Base-by-base conservation (phyloP, 2,329 filamentous ascomycete genomes). In the Colletotrichum sp. region DNA sequence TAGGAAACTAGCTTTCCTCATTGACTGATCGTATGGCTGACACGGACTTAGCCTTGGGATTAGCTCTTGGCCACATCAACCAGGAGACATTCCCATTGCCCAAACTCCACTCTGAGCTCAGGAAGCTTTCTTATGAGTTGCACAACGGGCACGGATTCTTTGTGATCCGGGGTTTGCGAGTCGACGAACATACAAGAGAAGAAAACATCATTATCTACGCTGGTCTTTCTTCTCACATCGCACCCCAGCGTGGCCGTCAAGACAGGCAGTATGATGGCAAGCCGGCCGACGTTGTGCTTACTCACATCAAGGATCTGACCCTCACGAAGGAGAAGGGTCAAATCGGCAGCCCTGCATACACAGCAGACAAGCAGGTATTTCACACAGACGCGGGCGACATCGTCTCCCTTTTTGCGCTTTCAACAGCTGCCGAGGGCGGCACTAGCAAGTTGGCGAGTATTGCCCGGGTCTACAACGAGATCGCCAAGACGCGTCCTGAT, bases 281-380 rank as follows among this genome's bases (percentile, higher is more conserved):
- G 26, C 84, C 85, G 0, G 88, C 88, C 3, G 89, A 91, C 62
- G 88, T 91, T 1, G 88, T 91, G 5, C 81, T 92, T 4, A 85
- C 88, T 4, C 92, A 94, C 77, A 91, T 94, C 83, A 93, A 91
- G 80, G 92, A 94, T 77, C 84, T 94, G 9, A 86, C 83, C 2
- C 80, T 81, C 10, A 80, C 84, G 2, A 77, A 81, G 9, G 82
- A 83, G 9, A 73, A 78, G 16, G 75, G 70, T 2, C 80, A 83
- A n/a, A 92, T 93, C 62, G 90, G 91, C 5, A 88, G 88, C 2
- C 91, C 91, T 0, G 90, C 90, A 0, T 92, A 92, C 80, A 92
- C 90, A 0, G 85, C 89, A 0, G 91, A 93, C 72, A 92, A 91
- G 80, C 91, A 91, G 80, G 88, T 89, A 9, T 93, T 93, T 78